Evolutionary conservation across 371 early-diverging fungal species (phyloP).

Genomic region (Saksenaea oblongispora): DNA sequence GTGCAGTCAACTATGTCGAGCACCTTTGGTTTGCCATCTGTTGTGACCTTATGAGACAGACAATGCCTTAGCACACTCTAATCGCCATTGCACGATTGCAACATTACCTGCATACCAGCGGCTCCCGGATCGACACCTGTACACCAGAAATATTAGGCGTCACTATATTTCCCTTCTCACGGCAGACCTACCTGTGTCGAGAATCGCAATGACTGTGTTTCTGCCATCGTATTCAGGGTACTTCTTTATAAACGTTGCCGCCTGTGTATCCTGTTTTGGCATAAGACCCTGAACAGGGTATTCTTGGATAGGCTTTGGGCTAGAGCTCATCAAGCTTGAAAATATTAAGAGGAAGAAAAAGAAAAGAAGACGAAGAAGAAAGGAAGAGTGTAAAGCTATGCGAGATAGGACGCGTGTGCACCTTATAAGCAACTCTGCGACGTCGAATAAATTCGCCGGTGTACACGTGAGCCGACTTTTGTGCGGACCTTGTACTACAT

Average conservation of each 20-base stretch:
- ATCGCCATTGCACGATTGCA: not conserved
- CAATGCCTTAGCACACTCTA: not conserved
- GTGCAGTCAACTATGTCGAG: slow-evolving; percentile 94
- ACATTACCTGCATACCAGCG: slow-evolving; percentile 69
- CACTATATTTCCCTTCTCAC: not conserved
- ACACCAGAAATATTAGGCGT: not conserved
- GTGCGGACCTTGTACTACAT: too few relatives aligned
- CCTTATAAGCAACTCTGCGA: not conserved
- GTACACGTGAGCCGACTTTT: not conserved
- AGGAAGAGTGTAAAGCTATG: not conserved
- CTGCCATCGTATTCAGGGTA: slow-evolving; percentile 89
- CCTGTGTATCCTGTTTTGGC: slow-evolving; percentile 86
- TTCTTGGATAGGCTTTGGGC: slow-evolving; percentile 49
- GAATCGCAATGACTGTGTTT: slow-evolving; percentile 85
- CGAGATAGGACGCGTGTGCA: not conserved
- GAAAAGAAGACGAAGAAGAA: slow-evolving; percentile 1
- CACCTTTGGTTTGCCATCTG: slow-evolving; percentile 88
- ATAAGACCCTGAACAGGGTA: slow-evolving; percentile 74
- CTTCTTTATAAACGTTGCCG: slow-evolving; percentile 78
- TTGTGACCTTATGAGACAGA: slow-evolving; percentile 60
- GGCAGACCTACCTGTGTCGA: slow-evolving; percentile 71
- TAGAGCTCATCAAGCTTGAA: slow-evolving; percentile 7
- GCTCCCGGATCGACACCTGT: slow-evolving; percentile 90
- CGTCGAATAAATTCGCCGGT: not conserved
- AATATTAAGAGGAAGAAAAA: slow-evolving; percentile 5